A percentile compares a stretch with the other conserved stretches of the same genome.
phyloP scores from a whole-genome alignment of 2,329 filamentous ascomycete species.

The Hymenoscyphus repandus region DNA sequence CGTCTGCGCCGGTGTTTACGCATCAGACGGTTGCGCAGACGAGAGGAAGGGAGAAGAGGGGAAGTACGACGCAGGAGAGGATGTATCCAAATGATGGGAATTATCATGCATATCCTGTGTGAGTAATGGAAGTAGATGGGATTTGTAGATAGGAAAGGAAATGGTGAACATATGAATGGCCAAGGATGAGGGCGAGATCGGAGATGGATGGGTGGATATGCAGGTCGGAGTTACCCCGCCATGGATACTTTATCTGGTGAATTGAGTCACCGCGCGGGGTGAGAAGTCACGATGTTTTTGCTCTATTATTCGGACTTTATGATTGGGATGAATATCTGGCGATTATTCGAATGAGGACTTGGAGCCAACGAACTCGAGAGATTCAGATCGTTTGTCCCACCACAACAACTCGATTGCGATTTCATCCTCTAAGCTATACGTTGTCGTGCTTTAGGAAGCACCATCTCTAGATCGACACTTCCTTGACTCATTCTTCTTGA shows the following conservation, averaged over 20 bases:
- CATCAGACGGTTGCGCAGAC: neutral
- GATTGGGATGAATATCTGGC: too few species aligned
- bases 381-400: too few species aligned
- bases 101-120: slow-evolving; percentile 21
- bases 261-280: neutral
- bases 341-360: too few species aligned
- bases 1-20: slow-evolving; percentile 4
- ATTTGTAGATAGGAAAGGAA: neutral
- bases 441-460: too few species aligned
- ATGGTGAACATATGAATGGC: neutral
- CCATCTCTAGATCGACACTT: too few species aligned
- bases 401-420: too few species aligned
- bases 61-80: slow-evolving; percentile 1
- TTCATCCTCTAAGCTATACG: too few species aligned
- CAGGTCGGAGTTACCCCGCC: neutral
- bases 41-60: neutral
- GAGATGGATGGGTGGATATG: neutral
- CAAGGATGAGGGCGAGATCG: neutral
- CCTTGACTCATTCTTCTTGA: too few species aligned
- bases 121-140: neutral
- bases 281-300: neutral
- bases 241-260: neutral
- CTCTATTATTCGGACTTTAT: too few species aligned
- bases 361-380: too few species aligned
- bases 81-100: slow-evolving; percentile 22